Evolutionary conservation across 2,329 filamentous ascomycete species (phyloP).

Genomic region (Fusarium sambucinum): DNA sequence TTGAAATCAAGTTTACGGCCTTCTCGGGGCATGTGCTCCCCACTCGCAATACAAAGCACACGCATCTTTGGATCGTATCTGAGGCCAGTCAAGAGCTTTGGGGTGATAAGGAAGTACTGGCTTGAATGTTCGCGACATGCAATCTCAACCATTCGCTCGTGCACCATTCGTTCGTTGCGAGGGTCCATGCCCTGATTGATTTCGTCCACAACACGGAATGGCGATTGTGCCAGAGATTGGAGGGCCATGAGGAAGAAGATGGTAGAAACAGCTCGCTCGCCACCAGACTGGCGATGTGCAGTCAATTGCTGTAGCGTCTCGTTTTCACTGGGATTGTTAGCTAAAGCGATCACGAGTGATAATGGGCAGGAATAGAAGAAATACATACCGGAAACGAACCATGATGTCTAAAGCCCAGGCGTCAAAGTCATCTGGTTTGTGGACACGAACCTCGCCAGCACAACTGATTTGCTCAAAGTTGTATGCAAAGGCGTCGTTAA

Average conservation of each 20-base stretch:
- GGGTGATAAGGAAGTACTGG: slow-evolving; percentile 97
- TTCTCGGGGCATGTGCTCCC: slow-evolving; percentile 75
- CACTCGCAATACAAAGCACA: slow-evolving; percentile 92
- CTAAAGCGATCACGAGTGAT: neutral
- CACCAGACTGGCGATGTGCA: slow-evolving; percentile 93
- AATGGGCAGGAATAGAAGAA: neutral
- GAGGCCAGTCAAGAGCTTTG: slow-evolving; percentile 88
- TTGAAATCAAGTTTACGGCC: slow-evolving; percentile 64
- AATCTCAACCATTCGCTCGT: slow-evolving; percentile 98
- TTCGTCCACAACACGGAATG: slow-evolving; percentile 98
- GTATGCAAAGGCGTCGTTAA: slow-evolving; percentile 90
- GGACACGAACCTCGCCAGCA: slow-evolving; percentile 87
- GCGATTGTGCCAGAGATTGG: slow-evolving; percentile 90
- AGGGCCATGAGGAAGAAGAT: slow-evolving; percentile 99
- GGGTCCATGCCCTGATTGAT: slow-evolving; percentile 99
- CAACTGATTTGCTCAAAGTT: slow-evolving; percentile 96
- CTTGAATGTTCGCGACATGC: slow-evolving; percentile 85
- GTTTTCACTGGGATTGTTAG: slow-evolving; percentile 67
- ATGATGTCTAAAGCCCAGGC: slow-evolving; percentile 94
- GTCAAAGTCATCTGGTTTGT: slow-evolving; percentile 94
- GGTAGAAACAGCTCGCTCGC: slow-evolving; percentile 94
- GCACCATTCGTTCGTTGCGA: slow-evolving; percentile 97
- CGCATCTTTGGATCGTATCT: slow-evolving; percentile 92
- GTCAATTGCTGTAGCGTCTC: slow-evolving; percentile 88
- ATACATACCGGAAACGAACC: slow-evolving; percentile 87